A percentile compares a stretch with the other conserved stretches of the same genome.
Evolutionary conservation across 2,329 filamentous ascomycete genomes (phyloP).

Genomic region (Trichoderma asperellum): DNA sequence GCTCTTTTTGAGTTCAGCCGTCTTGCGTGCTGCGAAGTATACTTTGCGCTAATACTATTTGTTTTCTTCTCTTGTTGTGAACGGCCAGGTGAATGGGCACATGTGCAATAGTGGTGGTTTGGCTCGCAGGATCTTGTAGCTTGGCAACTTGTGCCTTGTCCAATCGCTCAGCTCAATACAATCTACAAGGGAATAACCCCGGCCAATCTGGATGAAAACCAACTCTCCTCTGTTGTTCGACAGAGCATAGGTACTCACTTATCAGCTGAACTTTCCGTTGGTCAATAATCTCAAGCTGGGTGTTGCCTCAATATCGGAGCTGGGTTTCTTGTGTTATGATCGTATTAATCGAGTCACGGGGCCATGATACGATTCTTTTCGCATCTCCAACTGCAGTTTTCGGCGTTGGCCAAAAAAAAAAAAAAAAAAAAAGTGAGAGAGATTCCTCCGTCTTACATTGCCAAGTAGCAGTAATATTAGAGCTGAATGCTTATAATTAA

Average conservation of each 20-base stretch:
- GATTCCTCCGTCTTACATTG: not conserved
- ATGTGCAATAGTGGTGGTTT: not conserved
- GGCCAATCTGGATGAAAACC: not conserved
- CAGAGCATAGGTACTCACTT: not conserved
- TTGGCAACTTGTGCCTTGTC: not conserved
- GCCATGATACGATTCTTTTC: not conserved
- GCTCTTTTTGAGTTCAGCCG: not conserved
- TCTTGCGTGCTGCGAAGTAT: not conserved
- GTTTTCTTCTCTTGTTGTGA: not conserved
- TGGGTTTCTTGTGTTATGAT: slow-evolving; percentile 3
- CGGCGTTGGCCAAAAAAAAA: not conserved
- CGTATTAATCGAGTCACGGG: not conserved
- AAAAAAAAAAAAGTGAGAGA: no score
- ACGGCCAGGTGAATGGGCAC: not conserved
- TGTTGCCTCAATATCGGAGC: not conserved
- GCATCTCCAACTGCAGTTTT: not conserved
- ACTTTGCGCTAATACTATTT: not conserved
- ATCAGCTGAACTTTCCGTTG: not conserved
- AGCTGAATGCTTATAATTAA: not conserved
- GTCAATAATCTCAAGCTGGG: not conserved
- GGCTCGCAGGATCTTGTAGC: not conserved
- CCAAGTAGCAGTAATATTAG: not conserved
- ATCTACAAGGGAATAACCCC: not conserved
- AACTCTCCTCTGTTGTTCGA: no score
- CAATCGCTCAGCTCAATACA: not conserved